Conservation (phyloP, 2,329 filamentous ascomycete genomes). For the Pseudogymnoascus verrucosus region DNA sequence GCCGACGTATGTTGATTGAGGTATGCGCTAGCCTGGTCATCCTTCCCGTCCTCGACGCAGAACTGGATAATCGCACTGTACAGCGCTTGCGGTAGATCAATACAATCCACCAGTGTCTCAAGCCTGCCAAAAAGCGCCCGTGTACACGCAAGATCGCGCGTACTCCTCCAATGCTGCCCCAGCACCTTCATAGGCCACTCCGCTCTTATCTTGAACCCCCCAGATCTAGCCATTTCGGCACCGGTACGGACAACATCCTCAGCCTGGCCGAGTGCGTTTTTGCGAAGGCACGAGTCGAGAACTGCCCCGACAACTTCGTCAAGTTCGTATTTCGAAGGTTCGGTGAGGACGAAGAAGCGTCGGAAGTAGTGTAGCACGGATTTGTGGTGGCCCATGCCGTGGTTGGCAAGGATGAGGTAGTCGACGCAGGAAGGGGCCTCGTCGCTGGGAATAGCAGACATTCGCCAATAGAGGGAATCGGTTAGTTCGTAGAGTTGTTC, state of each 20-base stretch:
- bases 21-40: slow-evolving; percentile 19
- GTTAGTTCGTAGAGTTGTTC: slow-evolving; percentile 18
- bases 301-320: slow-evolving; percentile 15
- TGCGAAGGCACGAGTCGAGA: slow-evolving; percentile 19
- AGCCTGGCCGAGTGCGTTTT: slow-evolving; percentile 14
- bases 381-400: slow-evolving; percentile 17
- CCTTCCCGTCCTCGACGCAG: slow-evolving; percentile 24
- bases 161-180: slow-evolving; percentile 22
- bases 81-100: slow-evolving; percentile 18
- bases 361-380: slow-evolving; percentile 16
- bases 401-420: slow-evolving; percentile 20
- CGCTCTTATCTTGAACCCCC: slow-evolving; percentile 16
- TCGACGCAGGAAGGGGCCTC: slow-evolving; percentile 5
- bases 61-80: slow-evolving; percentile 26
- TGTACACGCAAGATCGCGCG: slow-evolving; percentile 19
- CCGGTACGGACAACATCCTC: slow-evolving; percentile 20
- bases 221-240: slow-evolving; percentile 17
- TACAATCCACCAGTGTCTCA: slow-evolving; percentile 12
- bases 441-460: slow-evolving; percentile 13
- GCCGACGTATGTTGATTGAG: slow-evolving; percentile 13
- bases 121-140: slow-evolving; percentile 22
- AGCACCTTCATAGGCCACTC: slow-evolving; percentile 23
- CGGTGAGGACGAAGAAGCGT: slow-evolving; percentile 15
- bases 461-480: slow-evolving; percentile 18
- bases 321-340: slow-evolving; percentile 17